These are phyloP conservation scores for Boletus huronensis DNA, from an alignment of 768 basidiomycete genomes.

Conservation along the genomic window DNA sequence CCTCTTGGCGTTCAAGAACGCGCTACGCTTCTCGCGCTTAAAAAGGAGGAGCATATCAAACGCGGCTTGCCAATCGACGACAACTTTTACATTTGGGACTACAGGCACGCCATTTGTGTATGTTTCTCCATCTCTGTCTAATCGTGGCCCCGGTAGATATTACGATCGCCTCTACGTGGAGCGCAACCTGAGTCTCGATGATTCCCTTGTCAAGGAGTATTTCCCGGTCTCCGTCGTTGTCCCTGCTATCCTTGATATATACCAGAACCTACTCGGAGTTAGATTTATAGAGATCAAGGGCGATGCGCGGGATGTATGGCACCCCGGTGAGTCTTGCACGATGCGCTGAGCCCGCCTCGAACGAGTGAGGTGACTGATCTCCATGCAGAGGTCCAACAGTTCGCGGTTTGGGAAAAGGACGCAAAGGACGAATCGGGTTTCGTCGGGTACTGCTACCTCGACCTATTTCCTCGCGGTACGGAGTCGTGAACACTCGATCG, in stretches of 20 bases:
- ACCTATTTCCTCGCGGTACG: conserved; percentile 79
- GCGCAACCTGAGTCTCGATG: conserved; percentile 64
- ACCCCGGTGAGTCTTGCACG: conserved; percentile 54
- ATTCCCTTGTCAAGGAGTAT: conserved; percentile 80
- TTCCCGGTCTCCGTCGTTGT: conserved; percentile 86
- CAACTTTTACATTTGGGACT: conserved; percentile 83
- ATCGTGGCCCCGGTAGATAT: conserved; percentile 21
- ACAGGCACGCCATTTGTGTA: conserved; percentile 43
- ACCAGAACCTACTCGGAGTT: conserved; percentile 78
- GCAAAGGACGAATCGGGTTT: conserved; percentile 70
- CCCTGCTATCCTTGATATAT: conserved; percentile 77
- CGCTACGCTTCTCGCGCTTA: conserved; percentile 63
- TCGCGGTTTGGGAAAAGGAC: conserved; percentile 79
- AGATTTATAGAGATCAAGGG: conserved; percentile 55
- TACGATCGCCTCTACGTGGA: conserved; percentile 50
- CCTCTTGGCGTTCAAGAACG: conserved; percentile 71
- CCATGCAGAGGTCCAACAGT: conserved; percentile 70
- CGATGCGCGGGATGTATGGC: conserved; percentile 68
- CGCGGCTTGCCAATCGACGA: conserved; percentile 61
- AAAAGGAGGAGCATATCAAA: conserved; percentile 67
- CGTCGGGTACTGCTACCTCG: conserved; percentile 83
- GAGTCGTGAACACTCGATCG: background rate
- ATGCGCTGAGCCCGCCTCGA: background rate
- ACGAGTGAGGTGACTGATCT: background rate
- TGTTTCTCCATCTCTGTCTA: background rate